These are phyloP conservation scores for Aspergillus biplanus DNA, from an alignment of 495 filamentous ascomycete genomes.

Conservation along the genomic window DNA sequence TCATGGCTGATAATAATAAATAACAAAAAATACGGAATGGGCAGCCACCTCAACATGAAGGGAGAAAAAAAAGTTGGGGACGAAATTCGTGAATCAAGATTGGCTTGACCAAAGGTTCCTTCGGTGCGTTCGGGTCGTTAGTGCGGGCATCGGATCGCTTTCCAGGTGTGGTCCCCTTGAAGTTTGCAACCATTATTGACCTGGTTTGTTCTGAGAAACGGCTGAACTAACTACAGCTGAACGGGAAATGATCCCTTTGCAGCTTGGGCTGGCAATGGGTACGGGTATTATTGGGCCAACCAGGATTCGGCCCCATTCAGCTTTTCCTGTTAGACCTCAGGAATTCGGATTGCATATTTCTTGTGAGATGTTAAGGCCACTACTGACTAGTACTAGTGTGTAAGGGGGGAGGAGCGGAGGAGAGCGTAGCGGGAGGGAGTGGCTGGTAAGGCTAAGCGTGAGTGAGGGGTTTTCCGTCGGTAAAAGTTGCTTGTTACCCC, in stretches of 20 bases:
- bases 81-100: not conserved
- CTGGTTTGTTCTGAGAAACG: slow-evolving; percentile 2
- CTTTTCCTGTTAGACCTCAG: not conserved
- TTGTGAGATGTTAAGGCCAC: not conserved
- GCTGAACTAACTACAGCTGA: not conserved
- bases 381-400: not conserved
- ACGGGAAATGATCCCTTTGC: slow-evolving; percentile 20
- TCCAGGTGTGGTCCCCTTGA: slow-evolving; percentile 4
- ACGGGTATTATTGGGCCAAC: slow-evolving; percentile 11
- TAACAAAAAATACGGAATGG: not conserved
- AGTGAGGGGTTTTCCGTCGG: slow-evolving; percentile 7
- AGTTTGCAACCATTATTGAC: slow-evolving; percentile 16
- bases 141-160: slow-evolving; percentile 16
- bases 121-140: slow-evolving; percentile 13
- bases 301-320: slow-evolving; percentile 8
- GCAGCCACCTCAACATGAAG: not conserved
- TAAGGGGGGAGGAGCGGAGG: not conserved
- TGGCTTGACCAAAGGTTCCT: not conserved
- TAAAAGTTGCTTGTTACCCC: not conserved
- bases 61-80: not conserved
- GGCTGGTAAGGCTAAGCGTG: not conserved
- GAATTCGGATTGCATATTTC: not conserved
- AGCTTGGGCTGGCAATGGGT: slow-evolving; percentile 4
- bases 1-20: not conserved
- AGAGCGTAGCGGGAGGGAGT: not conserved